These are phyloP conservation scores for Cutaneotrichosporon sp. DNA, from an alignment of 1,284 basidiomycete species.

Conservation along the genomic window DNA sequence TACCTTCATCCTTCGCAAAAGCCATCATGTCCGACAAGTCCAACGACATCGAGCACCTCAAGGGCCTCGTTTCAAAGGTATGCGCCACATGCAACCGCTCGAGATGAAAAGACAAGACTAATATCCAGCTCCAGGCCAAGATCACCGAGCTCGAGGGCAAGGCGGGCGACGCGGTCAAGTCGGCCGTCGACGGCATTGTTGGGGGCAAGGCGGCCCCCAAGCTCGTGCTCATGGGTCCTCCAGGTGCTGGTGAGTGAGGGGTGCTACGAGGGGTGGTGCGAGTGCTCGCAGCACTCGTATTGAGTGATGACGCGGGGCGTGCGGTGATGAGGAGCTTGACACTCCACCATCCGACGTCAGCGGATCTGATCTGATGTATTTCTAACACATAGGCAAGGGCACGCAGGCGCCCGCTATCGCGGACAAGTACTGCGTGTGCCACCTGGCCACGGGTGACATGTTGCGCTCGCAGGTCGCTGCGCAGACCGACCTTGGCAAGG, in stretches of 20 bases:
- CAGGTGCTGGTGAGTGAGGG: slow-evolving; percentile 76
- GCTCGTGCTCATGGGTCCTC: slow-evolving; percentile 94
- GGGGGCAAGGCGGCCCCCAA: slow-evolving; percentile 59
- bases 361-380: neutral
- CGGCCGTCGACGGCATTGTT: slow-evolving; percentile 53
- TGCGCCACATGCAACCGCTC: neutral
- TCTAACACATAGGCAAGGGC: slow-evolving; percentile 72
- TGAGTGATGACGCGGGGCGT: neutral
- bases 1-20: neutral
- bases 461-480: slow-evolving; percentile 86
- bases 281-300: neutral
- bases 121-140: slow-evolving; percentile 48
- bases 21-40: slow-evolving; percentile 24
- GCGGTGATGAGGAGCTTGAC: neutral
- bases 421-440: slow-evolving; percentile 92
- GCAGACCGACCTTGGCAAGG: slow-evolving; percentile 82
- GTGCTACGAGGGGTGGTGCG: neutral
- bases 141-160: slow-evolving; percentile 46
- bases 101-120: neutral
- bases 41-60: slow-evolving; percentile 80
- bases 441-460: slow-evolving; percentile 98
- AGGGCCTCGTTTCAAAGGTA: slow-evolving; percentile 73
- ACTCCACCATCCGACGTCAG: neutral
- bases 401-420: slow-evolving; percentile 94
- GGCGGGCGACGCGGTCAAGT: slow-evolving; percentile 30